Conservation (phyloP, 768 basidiomycete genomes). For the Tulasnella sp. region DNA sequence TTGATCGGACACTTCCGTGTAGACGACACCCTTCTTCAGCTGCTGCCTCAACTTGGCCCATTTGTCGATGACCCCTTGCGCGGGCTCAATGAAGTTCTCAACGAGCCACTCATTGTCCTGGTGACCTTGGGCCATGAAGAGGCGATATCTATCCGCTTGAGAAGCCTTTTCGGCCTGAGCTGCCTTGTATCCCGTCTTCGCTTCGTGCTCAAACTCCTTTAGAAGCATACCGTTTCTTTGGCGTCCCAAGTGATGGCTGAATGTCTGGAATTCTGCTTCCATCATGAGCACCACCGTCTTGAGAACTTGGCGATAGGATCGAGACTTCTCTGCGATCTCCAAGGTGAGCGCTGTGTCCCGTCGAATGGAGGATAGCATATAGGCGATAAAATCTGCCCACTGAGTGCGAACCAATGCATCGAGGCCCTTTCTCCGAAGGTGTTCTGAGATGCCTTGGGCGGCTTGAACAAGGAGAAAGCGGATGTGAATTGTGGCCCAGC, state of each 20-base stretch:
- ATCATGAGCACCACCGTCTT: conserved; percentile 39
- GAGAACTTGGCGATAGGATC: conserved; percentile 47
- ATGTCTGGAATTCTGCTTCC: conserved; percentile 35
- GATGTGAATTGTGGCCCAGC: conserved; percentile 47
- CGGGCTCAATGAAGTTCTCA: conserved; percentile 37
- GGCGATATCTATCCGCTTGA: neutral
- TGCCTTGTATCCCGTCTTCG: neutral
- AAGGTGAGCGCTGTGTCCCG: conserved; percentile 43
- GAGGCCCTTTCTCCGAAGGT: conserved; percentile 26
- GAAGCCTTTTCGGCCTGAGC: neutral
- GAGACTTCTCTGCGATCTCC: conserved; percentile 42
- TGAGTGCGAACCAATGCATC: neutral
- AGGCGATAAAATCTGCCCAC: conserved; percentile 44
- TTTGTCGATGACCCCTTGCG: conserved; percentile 38
- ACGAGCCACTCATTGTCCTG: conserved; percentile 36
- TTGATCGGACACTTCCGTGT: conserved; percentile 45
- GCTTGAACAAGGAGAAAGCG: conserved; percentile 45
- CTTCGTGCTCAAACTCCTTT: neutral
- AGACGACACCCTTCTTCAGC: conserved; percentile 33
- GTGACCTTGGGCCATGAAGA: neutral
- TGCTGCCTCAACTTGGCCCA: conserved; percentile 40
- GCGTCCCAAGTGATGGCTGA: neutral
- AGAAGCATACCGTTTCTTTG: neutral
- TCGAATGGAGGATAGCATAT: conserved; percentile 41
- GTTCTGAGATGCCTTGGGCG: conserved; percentile 37